phyloP scores from a whole-genome alignment of 164 flowering plant genomes.

The Litsea cubeba region DNA sequence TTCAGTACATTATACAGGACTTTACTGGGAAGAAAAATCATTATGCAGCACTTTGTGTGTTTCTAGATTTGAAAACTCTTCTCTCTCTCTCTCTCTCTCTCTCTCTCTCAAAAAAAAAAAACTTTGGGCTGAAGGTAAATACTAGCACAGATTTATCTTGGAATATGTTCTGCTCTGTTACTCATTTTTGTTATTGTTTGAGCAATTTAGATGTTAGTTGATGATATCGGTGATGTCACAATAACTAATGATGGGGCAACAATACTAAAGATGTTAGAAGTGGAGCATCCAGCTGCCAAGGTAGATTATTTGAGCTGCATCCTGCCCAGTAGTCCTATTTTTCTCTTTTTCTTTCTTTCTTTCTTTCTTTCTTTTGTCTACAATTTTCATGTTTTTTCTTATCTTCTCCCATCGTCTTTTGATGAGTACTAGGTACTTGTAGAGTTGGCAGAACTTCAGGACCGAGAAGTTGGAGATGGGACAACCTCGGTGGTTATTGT shows the following conservation, averaged over 20 bases:
- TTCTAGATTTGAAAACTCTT: too few relatives aligned
- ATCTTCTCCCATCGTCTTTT: background rate
- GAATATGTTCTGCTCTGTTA: background rate
- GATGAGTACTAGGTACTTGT: constrained; percentile 64
- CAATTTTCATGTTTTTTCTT: background rate
- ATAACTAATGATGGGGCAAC: constrained; percentile 99
- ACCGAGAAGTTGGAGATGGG: constrained; percentile 98
- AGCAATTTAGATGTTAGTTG: constrained; percentile 85
- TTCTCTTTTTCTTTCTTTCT: background rate
- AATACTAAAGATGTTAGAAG: constrained; percentile 92
- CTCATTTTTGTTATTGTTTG: background rate
- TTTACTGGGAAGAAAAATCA: too few relatives aligned
- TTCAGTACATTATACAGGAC: too few relatives aligned
- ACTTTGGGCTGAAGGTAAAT: too few relatives aligned
- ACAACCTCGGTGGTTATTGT: constrained; percentile 97
- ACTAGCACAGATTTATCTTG: background rate
- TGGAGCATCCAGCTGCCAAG: constrained; percentile 99
- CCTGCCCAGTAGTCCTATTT: background rate
- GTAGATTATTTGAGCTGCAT: constrained; percentile 26
- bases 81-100: too few relatives aligned
- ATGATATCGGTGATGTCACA: constrained; percentile 98
- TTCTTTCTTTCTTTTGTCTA: background rate
- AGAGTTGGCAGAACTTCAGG: constrained; percentile 99
- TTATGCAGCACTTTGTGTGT: too few relatives aligned
- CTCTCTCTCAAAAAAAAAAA: too few relatives aligned